A percentile compares a stretch with the other conserved stretches of the same genome.
These are phyloP conservation scores for Primulina tabacum DNA, from an alignment of 257 asterid genomes.

Conservation along the genomic window DNA sequence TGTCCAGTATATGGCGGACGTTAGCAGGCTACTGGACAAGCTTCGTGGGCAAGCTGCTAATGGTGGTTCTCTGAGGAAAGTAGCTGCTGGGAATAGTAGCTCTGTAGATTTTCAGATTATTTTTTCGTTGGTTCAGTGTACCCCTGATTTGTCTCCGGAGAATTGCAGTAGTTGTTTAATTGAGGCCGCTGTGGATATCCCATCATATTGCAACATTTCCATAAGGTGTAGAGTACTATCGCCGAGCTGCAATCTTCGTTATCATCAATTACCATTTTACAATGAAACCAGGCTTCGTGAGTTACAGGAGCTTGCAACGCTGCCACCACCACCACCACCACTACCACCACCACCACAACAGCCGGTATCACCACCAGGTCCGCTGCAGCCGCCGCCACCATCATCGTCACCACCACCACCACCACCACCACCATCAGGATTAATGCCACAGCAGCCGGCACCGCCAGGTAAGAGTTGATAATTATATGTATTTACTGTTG, in stretches of 20 bases:
- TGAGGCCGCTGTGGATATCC: background rate
- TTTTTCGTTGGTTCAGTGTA: constrained; percentile 23
- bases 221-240: background rate
- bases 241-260: constrained; percentile 16
- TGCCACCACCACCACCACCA: constrained; percentile 16
- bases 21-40: constrained; percentile 8
- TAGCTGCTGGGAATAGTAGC: background rate
- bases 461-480: background rate
- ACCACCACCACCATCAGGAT: too few species aligned
- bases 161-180: constrained; percentile 16
- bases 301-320: background rate
- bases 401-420: too few species aligned
- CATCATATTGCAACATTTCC: background rate
- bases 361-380: constrained; percentile 18
- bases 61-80: constrained; percentile 19
- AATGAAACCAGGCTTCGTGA: background rate
- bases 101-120: background rate
- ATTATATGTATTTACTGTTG: too few species aligned
- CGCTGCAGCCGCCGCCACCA: background rate
- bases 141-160: constrained; percentile 13
- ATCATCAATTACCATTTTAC: background rate
- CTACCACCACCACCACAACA: background rate
- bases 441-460: too few species aligned
- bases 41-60: constrained; percentile 20
- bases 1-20: constrained; percentile 2